Evolutionary conservation across 257 asterid species (phyloP).

Genomic region (Schizonepeta tenuifolia): DNA sequence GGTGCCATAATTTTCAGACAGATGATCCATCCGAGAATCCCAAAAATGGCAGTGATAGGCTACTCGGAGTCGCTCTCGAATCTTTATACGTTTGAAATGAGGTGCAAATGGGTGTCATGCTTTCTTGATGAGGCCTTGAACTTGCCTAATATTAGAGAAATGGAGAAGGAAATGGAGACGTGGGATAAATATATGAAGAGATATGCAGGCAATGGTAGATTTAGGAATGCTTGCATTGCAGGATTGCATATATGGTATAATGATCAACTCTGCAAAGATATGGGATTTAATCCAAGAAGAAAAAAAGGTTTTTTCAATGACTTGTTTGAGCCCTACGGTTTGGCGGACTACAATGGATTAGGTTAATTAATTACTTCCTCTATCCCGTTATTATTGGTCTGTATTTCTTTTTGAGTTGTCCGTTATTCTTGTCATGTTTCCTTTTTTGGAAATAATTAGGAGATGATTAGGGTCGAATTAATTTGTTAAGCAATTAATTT

Average conservation of each 20-base stretch:
- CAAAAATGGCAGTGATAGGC: slow-evolving; percentile 62
- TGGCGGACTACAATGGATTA: slow-evolving; percentile 40
- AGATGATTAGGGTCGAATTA: too few species aligned
- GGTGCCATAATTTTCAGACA: slow-evolving; percentile 41
- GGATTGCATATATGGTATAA: slow-evolving; percentile 54
- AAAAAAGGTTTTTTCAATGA: slow-evolving; percentile 55
- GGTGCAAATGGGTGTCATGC: slow-evolving; percentile 41
- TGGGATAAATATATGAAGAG: slow-evolving; percentile 48
- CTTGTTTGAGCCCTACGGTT: slow-evolving; percentile 51
- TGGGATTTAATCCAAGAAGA: slow-evolving; percentile 58
- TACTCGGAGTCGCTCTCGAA: slow-evolving; percentile 52
- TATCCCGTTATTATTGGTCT: too few species aligned
- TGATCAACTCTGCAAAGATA: slow-evolving; percentile 64
- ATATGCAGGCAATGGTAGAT: slow-evolving; percentile 30
- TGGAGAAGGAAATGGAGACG: slow-evolving; percentile 43
- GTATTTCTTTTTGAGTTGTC: too few species aligned
- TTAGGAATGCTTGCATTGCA: slow-evolving; percentile 44
- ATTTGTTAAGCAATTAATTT: too few species aligned
- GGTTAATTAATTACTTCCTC: too few species aligned
- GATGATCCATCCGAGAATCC: slow-evolving; percentile 63
- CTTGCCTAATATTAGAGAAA: slow-evolving; percentile 42
- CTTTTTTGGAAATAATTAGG: too few species aligned
- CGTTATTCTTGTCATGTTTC: too few species aligned
- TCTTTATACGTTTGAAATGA: slow-evolving; percentile 46
- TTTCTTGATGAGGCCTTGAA: slow-evolving; percentile 34